phyloP scores from a whole-genome alignment of 23 red algal species.

The Porphyridium purpureum region DNA sequence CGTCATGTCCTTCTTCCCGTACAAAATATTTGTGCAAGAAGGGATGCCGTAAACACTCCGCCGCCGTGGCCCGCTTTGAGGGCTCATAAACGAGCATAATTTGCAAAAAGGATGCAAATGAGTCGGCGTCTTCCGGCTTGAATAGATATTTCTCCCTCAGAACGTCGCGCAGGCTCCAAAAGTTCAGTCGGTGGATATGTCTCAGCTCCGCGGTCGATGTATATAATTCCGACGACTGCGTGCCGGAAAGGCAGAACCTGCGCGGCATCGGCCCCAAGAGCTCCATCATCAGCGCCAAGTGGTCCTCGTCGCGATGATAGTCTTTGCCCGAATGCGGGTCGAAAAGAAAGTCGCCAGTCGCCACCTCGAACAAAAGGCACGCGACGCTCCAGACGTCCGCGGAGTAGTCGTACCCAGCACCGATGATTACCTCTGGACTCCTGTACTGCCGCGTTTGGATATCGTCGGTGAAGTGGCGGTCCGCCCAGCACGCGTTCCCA shows the following conservation, averaged over 20 bases:
- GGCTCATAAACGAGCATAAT: conserved; percentile 74
- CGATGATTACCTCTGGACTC: conserved; percentile 80
- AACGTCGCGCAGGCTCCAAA: conserved; percentile 72
- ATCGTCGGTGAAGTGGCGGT: conserved; percentile 86
- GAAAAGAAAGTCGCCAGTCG: conserved; percentile 96
- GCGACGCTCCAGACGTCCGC: conserved; percentile 93
- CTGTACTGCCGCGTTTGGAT: conserved; percentile 97
- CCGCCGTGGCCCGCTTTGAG: conserved; percentile 23
- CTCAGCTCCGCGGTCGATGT: too few relatives aligned
- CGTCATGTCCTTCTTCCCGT: too few relatives aligned
- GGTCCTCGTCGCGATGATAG: conserved; percentile 86
- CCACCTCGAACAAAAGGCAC: conserved; percentile 80
- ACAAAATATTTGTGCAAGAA: too few relatives aligned
- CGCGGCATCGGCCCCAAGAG: too few relatives aligned
- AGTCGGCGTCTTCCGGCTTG: conserved; percentile 27
- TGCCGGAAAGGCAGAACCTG: too few relatives aligned
- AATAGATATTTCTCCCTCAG: conserved; percentile 15
- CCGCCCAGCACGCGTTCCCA: conserved; percentile 90
- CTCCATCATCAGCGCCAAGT: conserved; percentile 88
- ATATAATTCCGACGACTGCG: too few relatives aligned
- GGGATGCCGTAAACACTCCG: conserved; percentile 27
- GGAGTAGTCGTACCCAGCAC: conserved; percentile 67
- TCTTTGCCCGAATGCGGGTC: conserved; percentile 65
- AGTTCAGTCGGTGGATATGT: conserved; percentile 60
- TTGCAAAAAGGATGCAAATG: conserved; percentile 38